These are phyloP conservation scores for Solanum microdontum DNA, from an alignment of 257 asterid species.

Conservation along the genomic window DNA sequence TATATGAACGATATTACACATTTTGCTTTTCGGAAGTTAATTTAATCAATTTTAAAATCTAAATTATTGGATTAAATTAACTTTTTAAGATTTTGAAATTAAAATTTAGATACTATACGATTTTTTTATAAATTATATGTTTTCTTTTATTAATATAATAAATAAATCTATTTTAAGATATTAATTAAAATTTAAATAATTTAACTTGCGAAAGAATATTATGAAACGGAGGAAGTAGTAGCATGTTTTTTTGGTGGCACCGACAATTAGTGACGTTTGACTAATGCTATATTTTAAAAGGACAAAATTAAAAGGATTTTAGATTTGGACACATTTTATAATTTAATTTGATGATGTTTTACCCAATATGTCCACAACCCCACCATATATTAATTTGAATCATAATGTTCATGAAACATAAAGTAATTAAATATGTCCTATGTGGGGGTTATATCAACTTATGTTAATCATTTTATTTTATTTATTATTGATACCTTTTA, in stretches of 20 bases:
- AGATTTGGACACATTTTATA: neutral
- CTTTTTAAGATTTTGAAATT: too few species aligned
- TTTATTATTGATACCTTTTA: neutral
- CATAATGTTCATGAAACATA: neutral
- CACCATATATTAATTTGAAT: neutral
- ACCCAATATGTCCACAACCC: neutral
- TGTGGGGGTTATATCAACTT: neutral
- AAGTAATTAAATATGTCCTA: neutral
- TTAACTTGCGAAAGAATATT: neutral
- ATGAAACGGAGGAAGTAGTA: neutral
- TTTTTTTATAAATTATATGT: neutral
- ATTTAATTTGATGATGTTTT: neutral
- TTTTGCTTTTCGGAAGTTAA: too few species aligned
- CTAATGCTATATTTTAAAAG: neutral
- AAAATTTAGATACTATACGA: rapidly evolving
- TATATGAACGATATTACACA: too few species aligned
- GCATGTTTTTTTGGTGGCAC: neutral
- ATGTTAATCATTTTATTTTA: neutral
- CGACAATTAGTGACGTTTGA: neutral
- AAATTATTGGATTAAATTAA: too few species aligned
- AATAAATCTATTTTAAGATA: neutral
- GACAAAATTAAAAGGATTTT: neutral
- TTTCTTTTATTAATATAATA: neutral
- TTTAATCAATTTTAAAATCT: too few species aligned
- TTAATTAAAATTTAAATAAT: neutral